Conservation (phyloP, 1,139 yeast genomes). For the Zygosaccharomyces pseudobailii region DNA sequence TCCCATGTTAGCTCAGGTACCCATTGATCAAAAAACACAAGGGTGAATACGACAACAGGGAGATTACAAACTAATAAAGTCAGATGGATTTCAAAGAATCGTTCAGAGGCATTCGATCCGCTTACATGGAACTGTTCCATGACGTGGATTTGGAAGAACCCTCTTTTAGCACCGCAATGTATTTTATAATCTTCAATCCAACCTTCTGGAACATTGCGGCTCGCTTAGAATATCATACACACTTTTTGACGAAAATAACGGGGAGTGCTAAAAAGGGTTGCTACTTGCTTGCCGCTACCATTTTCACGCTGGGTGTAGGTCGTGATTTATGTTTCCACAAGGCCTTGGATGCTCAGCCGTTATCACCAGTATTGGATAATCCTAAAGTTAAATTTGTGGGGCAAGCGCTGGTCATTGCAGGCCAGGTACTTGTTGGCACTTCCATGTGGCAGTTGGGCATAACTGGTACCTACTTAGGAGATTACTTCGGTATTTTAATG, state of each 20-base stretch:
- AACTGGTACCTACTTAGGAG: constrained; percentile 95
- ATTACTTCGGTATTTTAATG: constrained; percentile 95
- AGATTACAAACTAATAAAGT: not conserved
- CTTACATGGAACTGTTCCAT: constrained; percentile 2
- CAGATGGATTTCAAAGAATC: not conserved
- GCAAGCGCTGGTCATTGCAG: constrained; percentile 49
- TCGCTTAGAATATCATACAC: constrained; percentile 72
- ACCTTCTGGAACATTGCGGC: constrained; percentile 94
- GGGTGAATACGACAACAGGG: not conserved
- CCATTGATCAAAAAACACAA: no score
- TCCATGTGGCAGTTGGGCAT: constrained; percentile 95
- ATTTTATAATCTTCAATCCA: constrained; percentile 82
- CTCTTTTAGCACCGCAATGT: constrained; percentile 38
- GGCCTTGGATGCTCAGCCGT: constrained; percentile 58
- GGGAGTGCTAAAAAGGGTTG: constrained; percentile 71
- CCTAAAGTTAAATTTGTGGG: constrained; percentile 43
- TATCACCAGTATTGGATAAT: constrained; percentile 41
- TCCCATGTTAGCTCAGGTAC: no score
- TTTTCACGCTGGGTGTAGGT: constrained; percentile 75
- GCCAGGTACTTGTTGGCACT: constrained; percentile 71
- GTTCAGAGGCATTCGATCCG: not conserved
- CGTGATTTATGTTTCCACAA: constrained; percentile 73
- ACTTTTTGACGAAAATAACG: constrained; percentile 64
- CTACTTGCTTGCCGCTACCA: constrained; percentile 72
- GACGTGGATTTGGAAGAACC: constrained; percentile 12